phyloP scores from a whole-genome alignment of 495 filamentous ascomycete species.

The Aspergillus bridgeri region DNA sequence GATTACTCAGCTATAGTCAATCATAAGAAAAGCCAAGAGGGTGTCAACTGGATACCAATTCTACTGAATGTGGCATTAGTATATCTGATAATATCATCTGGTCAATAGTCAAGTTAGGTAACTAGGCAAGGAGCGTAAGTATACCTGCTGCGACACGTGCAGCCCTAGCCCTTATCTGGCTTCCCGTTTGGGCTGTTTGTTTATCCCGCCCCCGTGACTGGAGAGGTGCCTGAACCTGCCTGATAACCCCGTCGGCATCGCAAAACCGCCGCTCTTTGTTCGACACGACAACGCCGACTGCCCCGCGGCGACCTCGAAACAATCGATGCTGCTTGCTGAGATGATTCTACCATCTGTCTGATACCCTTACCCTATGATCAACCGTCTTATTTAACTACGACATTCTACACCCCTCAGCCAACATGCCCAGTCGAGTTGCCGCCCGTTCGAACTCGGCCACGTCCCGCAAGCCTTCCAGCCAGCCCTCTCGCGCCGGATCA shows the following conservation, averaged over 20 bases:
- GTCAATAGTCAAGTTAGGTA: no score
- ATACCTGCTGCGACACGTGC: constrained; percentile 12
- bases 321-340: neutral
- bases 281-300: constrained; percentile 1
- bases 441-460: constrained; percentile 52
- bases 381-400: neutral
- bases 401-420: constrained; percentile 16
- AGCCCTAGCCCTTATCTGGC: constrained; percentile 36
- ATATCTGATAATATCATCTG: no score
- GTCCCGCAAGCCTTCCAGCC: constrained; percentile 56
- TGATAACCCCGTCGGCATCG: constrained; percentile 18
- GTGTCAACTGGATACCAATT: no score
- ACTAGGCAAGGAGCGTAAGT: no score
- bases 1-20: no score
- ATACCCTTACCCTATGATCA: neutral
- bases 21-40: no score
- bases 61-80: no score
- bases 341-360: neutral
- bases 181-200: constrained; percentile 50
- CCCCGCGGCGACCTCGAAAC: neutral
- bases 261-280: constrained; percentile 14
- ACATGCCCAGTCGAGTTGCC: constrained; percentile 61
- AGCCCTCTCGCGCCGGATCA: constrained; percentile 62
- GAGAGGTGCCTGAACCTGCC: neutral
- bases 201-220: constrained; percentile 33